These are phyloP conservation scores for Trametopsis cervina DNA, from an alignment of 768 basidiomycete genomes.

Conservation along the genomic window DNA sequence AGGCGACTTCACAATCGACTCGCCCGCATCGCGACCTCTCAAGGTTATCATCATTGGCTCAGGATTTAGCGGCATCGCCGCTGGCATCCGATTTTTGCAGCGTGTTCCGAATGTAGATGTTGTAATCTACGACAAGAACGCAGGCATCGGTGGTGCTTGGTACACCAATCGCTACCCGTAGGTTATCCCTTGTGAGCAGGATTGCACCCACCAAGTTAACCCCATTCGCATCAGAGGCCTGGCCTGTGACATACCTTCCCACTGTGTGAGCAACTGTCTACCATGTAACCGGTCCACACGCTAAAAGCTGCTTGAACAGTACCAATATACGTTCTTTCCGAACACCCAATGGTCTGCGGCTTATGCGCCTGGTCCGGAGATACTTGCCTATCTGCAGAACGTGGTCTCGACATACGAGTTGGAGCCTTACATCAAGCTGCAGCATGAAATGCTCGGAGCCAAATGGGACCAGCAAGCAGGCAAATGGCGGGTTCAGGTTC, in stretches of 20 bases:
- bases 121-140: conserved; percentile 52
- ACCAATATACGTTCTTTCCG: conserved; percentile 51
- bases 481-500: conserved; percentile 51
- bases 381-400: conserved; percentile 43
- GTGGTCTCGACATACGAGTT: conserved; percentile 54
- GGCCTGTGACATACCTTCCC: conserved; percentile 55
- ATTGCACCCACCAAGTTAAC: neutral
- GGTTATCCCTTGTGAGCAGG: conserved; percentile 11
- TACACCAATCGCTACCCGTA: conserved; percentile 49
- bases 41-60: conserved; percentile 12
- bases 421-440: conserved; percentile 43
- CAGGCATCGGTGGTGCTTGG: conserved; percentile 59
- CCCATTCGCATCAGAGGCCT: conserved; percentile 33
- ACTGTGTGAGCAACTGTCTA: conserved; percentile 35
- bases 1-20: conserved; percentile 9
- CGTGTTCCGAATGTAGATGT: conserved; percentile 44
- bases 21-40: conserved; percentile 2
- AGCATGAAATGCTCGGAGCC: conserved; percentile 47
- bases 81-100: conserved; percentile 11
- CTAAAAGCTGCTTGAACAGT: conserved; percentile 26
- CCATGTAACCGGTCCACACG: neutral
- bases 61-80: conserved; percentile 13
- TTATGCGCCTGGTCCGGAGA: conserved; percentile 55
- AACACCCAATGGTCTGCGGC: conserved; percentile 59
- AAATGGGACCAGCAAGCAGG: conserved; percentile 35